Conservation (phyloP, 73 alveolate species). For the Symbiodinium pilosum region DNA sequence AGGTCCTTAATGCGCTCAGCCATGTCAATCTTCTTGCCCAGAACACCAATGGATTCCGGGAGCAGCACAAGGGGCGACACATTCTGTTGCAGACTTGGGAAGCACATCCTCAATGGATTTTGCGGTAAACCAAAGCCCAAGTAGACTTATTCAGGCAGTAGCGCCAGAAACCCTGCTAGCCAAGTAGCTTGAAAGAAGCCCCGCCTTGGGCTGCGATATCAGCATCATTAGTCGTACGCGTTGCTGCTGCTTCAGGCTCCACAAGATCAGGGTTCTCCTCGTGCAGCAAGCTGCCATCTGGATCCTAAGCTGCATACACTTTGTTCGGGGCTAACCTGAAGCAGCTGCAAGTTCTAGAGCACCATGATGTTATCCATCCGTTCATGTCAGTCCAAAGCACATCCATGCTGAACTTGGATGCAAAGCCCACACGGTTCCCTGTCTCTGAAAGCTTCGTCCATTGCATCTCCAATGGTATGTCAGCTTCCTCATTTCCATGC, state of each 20-base stretch:
- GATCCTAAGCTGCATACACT: not conserved
- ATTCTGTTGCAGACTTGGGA: not conserved
- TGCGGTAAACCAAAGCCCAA: not conserved
- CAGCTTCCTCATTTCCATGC: not conserved
- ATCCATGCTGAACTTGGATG: not conserved
- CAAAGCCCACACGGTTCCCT: not conserved
- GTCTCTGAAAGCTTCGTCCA: not conserved
- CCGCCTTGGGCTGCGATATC: too few species aligned
- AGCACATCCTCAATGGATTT: not conserved
- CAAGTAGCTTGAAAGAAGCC: too few species aligned
- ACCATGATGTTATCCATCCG: too few species aligned
- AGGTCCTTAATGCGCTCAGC: not conserved
- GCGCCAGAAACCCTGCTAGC: too few species aligned
- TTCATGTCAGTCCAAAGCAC: not conserved
- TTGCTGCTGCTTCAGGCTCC: too few species aligned
- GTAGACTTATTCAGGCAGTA: too few species aligned
- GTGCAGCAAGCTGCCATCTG: not conserved
- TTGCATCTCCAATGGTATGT: not conserved
- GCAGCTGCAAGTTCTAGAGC: too few species aligned
- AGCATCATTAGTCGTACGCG: not conserved
- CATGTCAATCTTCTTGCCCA: not conserved
- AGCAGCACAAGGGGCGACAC: not conserved
- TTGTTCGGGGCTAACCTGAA: too few species aligned
- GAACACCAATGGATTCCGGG: not conserved
- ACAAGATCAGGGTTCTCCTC: not conserved